phyloP scores from a whole-genome alignment of 2,329 filamentous ascomycete genomes.

The Colletotrichum shisoi region DNA sequence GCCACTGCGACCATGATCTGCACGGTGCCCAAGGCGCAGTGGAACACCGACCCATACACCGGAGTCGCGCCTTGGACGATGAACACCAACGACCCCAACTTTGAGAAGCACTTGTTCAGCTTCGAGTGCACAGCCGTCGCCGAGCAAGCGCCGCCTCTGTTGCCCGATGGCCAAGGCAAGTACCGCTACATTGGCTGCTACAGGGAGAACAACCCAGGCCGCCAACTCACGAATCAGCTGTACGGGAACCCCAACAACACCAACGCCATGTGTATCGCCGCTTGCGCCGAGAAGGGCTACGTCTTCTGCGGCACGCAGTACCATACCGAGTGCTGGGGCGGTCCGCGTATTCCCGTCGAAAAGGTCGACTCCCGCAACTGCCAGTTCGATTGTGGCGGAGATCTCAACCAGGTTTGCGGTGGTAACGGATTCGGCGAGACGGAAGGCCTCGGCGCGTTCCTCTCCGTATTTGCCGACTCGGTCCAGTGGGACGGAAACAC shows the following conservation, averaged over 20 bases:
- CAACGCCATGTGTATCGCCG: constrained; percentile 55
- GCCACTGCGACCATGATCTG: constrained; percentile 63
- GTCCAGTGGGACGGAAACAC: constrained; percentile 45
- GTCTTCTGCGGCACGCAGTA: constrained; percentile 61
- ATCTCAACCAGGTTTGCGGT: constrained; percentile 61
- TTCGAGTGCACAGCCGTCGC: constrained; percentile 62
- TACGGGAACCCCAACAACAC: constrained; percentile 54
- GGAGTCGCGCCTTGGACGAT: constrained; percentile 63
- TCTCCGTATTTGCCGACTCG: constrained; percentile 59
- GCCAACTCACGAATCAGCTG: constrained; percentile 57
- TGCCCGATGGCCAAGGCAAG: constrained; percentile 54
- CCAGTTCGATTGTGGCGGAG: constrained; percentile 60
- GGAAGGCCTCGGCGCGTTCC: constrained; percentile 49
- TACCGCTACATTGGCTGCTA: constrained; percentile 65
- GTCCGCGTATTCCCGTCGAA: constrained; percentile 55
- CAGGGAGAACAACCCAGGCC: constrained; percentile 63
- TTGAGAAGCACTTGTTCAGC: constrained; percentile 61
- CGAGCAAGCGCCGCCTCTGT: constrained; percentile 61
- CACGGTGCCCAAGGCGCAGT: constrained; percentile 63
- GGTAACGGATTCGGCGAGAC: constrained; percentile 54
- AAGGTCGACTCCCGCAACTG: constrained; percentile 58
- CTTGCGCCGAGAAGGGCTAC: constrained; percentile 50
- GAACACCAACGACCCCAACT: constrained; percentile 62
- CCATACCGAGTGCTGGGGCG: constrained; percentile 63
- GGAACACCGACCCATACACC: constrained; percentile 61